These are phyloP conservation scores for Fusarium poae DNA, from an alignment of 2,329 filamentous ascomycete species.

Conservation along the genomic window DNA sequence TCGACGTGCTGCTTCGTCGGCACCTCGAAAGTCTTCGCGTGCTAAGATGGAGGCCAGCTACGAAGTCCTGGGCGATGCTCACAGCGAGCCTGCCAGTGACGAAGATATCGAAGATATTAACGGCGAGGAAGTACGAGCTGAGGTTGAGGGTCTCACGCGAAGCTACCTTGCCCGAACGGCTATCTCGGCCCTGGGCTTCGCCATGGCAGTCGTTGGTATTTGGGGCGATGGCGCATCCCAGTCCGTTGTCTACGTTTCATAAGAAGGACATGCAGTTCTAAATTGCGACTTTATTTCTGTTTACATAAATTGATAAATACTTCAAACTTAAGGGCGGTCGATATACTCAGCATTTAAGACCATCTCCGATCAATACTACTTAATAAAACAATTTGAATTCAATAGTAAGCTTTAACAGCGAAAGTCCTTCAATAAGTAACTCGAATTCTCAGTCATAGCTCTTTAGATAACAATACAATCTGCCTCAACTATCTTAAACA, in stretches of 20 bases:
- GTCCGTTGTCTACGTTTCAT: constrained; percentile 53
- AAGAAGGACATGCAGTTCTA: constrained; percentile 13
- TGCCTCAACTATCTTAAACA: neutral
- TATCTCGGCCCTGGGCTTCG: constrained; percentile 68
- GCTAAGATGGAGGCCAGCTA: constrained; percentile 77
- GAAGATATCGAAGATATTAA: constrained; percentile 68
- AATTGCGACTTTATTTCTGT: constrained; percentile 21
- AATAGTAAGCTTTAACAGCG: neutral
- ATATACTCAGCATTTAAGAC: constrained; percentile 14
- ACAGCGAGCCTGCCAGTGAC: constrained; percentile 63
- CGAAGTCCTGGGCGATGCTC: constrained; percentile 72
- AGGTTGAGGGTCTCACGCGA: constrained; percentile 68
- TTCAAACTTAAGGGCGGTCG: constrained; percentile 38
- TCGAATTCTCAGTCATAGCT: neutral
- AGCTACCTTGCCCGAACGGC: constrained; percentile 67
- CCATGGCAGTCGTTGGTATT: constrained; percentile 73
- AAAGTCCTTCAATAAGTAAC: neutral
- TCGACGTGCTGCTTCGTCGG: constrained; percentile 49
- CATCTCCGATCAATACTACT: constrained; percentile 38
- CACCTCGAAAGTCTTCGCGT: constrained; percentile 51
- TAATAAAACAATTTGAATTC: constrained; percentile 1
- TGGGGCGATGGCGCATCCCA: constrained; percentile 71
- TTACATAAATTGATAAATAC: constrained; percentile 34
- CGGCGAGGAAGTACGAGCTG: constrained; percentile 71
- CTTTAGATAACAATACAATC: neutral